Percentiles rank a stretch among this genome's conserved stretches.
phyloP scores from a whole-genome alignment of 1,284 basidiomycete species.

The Sphagnurus paluster region DNA sequence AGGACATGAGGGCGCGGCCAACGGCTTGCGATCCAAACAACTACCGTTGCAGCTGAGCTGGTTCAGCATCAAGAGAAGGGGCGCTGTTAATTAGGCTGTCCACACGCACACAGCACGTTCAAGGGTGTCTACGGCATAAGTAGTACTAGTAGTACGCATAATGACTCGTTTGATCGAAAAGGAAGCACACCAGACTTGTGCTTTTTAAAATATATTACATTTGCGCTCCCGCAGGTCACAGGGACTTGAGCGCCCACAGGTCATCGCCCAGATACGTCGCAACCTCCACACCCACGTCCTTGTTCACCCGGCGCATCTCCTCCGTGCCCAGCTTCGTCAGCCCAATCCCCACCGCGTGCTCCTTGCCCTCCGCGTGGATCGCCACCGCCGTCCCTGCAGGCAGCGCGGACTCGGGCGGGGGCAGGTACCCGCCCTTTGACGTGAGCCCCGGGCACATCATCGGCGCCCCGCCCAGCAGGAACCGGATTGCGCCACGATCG shows the following conservation, averaged over 20 bases:
- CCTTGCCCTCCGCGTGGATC: slow-evolving; percentile 95
- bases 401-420: slow-evolving; percentile 71
- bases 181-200: neutral
- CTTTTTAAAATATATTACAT: neutral
- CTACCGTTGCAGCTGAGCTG: slow-evolving; percentile 16
- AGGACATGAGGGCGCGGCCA: too few relatives aligned
- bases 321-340: slow-evolving; percentile 82
- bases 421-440: slow-evolving; percentile 87
- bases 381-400: slow-evolving; percentile 77
- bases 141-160: too few relatives aligned
- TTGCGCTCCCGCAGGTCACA: slow-evolving; percentile 41
- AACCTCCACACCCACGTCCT: slow-evolving; percentile 90
- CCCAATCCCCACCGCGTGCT: slow-evolving; percentile 89
- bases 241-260: slow-evolving; percentile 76
- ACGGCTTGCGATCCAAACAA: too few relatives aligned
- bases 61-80: slow-evolving; percentile 7
- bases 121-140: too few relatives aligned
- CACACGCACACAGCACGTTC: slow-evolving; percentile 11
- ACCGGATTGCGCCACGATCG: slow-evolving; percentile 97
- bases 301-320: slow-evolving; percentile 89
- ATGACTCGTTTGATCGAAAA: neutral
- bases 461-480: slow-evolving; percentile 89
- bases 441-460: slow-evolving; percentile 99
- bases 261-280: slow-evolving; percentile 88
- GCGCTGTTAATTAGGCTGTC: neutral